Base-by-base conservation (phyloP, 805 yeast species). In the Starmera pachycereana region DNA sequence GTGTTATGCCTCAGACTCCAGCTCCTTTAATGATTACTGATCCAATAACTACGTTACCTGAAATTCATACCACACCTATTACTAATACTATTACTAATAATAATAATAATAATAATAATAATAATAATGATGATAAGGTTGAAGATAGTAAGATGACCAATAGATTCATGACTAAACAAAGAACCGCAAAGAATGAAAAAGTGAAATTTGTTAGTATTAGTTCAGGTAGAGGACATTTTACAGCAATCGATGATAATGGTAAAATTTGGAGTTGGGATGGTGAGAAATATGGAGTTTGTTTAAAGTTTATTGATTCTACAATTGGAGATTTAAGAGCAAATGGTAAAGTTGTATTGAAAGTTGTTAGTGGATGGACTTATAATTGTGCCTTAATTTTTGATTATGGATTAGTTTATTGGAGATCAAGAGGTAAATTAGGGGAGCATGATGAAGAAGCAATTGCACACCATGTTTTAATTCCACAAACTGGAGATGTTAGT, bases 361-460 rank as follows among this genome's bases (percentile, higher is more conserved):
- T 77, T 9, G 65, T 67, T 11, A 79, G 85, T 13, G 92, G 90
- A 0, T 82, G 90, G 90, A 69, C 72, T 42, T 56, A 69, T 12
- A 71, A 74, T 38, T 72, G 74, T 33, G 73, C 74, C 16, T 62
- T 67, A 37, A 57, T 77, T 3, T 61, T 61, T 14, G 59, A 60
- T 7, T 60, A 69, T 36, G 87, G 89, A 0, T 54, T 83, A 22
- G 66, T 78, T 0, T 65, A 73, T 13, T 81, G 89, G 89, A 65
- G 62, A 34, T 39, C 51, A 47, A 56, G 71, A 35, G 50, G 50
- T 4, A 47, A 60, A 2, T 29, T 65, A 8, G 43, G 40, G 16
- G 51, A 58, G 37, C 60, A 57, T 25, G 55, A 60, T 11, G 36
- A 40, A 8, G 43, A 53, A 4, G 63, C 66, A 0, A 44, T 56